A percentile compares a stretch with the other conserved stretches of the same genome.
Evolutionary conservation across 768 basidiomycete genomes (phyloP).

Genomic region (Mycena polygramma): DNA sequence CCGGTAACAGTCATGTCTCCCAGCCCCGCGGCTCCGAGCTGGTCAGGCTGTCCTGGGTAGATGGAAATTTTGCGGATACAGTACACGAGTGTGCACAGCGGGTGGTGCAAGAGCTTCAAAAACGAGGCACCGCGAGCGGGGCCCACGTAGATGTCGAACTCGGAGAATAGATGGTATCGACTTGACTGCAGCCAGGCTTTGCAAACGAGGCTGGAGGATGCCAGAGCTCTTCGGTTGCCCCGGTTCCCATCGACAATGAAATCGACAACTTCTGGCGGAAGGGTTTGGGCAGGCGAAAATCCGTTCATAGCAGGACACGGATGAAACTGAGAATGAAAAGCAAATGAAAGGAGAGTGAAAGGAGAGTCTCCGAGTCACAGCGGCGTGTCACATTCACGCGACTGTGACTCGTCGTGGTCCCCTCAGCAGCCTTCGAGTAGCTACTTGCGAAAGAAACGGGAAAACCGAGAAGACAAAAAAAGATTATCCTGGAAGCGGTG

Average conservation of each 20-base stretch:
- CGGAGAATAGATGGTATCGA: constrained; percentile 25
- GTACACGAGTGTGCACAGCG: constrained; percentile 19
- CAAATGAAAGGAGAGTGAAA: no score
- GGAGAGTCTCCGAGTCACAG: no score
- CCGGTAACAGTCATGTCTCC: constrained; percentile 8
- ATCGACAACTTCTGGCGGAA: constrained; percentile 16
- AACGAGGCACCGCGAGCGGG: constrained; percentile 8
- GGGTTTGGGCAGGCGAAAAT: constrained; percentile 3
- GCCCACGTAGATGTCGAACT: constrained; percentile 22
- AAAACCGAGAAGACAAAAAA: no score
- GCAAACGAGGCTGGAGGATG: constrained; percentile 16
- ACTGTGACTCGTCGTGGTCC: no score
- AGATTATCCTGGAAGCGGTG: no score
- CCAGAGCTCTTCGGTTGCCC: not conserved
- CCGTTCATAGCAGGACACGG: not conserved
- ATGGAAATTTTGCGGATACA: constrained; percentile 21
- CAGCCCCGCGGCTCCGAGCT: not conserved
- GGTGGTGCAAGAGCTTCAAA: constrained; percentile 17
- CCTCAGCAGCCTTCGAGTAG: no score
- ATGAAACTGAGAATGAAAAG: no score
- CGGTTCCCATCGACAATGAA: constrained; percentile 11
- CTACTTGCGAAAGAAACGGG: no score
- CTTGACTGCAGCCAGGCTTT: constrained; percentile 22
- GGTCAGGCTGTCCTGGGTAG: constrained; percentile 6
- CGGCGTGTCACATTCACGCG: no score